phyloP scores from a whole-genome alignment of 2,329 filamentous ascomycete genomes.

The Colletotrichum lindemuthianum region DNA sequence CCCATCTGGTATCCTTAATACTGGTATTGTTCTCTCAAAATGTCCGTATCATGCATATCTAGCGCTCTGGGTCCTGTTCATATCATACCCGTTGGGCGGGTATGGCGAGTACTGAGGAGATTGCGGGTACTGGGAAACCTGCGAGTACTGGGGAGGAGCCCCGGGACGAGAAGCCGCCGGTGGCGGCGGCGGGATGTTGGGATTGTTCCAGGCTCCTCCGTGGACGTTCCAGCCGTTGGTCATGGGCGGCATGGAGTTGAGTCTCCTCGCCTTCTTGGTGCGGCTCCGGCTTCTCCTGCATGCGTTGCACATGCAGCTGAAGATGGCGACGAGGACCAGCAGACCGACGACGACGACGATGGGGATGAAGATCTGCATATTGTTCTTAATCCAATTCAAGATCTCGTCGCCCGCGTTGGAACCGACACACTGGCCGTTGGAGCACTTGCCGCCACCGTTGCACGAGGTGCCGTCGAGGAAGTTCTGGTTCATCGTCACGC shows the following conservation, averaged over 20 bases:
- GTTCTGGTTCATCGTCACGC: conserved; percentile 84
- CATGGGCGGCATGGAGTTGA: conserved; percentile 38
- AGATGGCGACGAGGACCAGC: conserved; percentile 73
- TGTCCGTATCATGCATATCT: conserved; percentile 39
- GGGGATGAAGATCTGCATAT: conserved; percentile 86
- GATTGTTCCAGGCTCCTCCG: conserved; percentile 31
- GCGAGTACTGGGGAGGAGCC: conserved; percentile 13
- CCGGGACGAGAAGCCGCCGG: conserved; percentile 25
- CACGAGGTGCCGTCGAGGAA: conserved; percentile 94
- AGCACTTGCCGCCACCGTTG: conserved; percentile 80
- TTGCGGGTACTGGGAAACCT: no score
- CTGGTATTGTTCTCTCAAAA: not conserved
- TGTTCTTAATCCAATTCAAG: conserved; percentile 76
- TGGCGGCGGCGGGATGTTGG: conserved; percentile 29
- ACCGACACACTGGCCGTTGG: conserved; percentile 81
- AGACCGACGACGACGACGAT: conserved; percentile 76
- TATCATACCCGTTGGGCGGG: conserved; percentile 25
- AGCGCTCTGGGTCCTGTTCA: conserved; percentile 35
- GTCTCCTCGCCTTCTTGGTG: conserved; percentile 37
- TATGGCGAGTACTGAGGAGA: not conserved
- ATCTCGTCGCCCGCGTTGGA: conserved; percentile 76
- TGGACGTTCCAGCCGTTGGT: conserved; percentile 37
- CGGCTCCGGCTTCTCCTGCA: conserved; percentile 41
- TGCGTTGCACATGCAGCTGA: conserved; percentile 69
- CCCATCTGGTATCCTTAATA: not conserved